Base-by-base conservation (phyloP, 192 early-diverging fungal genomes). In the Coemansia sp. region DNA sequence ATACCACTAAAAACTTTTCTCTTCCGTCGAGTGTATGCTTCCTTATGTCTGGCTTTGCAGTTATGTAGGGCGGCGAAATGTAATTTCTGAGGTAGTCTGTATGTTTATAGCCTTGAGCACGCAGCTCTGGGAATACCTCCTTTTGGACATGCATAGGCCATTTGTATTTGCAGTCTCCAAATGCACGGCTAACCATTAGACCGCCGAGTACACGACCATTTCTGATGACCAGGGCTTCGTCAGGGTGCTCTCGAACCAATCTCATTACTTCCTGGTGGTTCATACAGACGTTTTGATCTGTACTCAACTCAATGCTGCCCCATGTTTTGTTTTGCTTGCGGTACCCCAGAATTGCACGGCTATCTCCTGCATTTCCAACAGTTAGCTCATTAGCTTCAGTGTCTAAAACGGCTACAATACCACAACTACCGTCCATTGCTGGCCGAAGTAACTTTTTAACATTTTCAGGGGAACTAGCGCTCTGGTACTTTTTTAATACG, bases 1-100 rank as follows among this genome's bases (percentile, higher is more conserved):
- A 88, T 53, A 93, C 59, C 6, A 93, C 83, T 27, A 93, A 63
- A 56, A 88, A 92, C 47, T 73, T 62, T 38, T 90, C 88, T 14
- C 70, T 61, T 8, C 76, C 38, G 40, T 60, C 62, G 7, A 93
- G 63, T 33, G 80, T 61, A 30, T 85, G 84, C 54, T 83, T 64
- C 3, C 63, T 62, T 0, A 89, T 74, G 5, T 84, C 85, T 0
- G 91, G 91, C 30, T 79, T 77, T 3, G 90, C 90, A 25, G 84
- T 86, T 21, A 92, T 73, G 52, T 91, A 89, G 14, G 88, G 85
- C 21, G 86, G 87, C 14, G 91, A 84, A 1, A 65, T 71, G 49
- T 78, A 81, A 28, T 78, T 54, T 0, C 58, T 29, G 18, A 56
- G 40, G 45, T 31, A 6, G 8, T 8, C 8, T 6, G 30, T 8